Evolutionary conservation across 2,329 filamentous ascomycete genomes (phyloP), one percentile per base, ranked within the genome.

Genomic region (Talaromyces sp.): DNA sequence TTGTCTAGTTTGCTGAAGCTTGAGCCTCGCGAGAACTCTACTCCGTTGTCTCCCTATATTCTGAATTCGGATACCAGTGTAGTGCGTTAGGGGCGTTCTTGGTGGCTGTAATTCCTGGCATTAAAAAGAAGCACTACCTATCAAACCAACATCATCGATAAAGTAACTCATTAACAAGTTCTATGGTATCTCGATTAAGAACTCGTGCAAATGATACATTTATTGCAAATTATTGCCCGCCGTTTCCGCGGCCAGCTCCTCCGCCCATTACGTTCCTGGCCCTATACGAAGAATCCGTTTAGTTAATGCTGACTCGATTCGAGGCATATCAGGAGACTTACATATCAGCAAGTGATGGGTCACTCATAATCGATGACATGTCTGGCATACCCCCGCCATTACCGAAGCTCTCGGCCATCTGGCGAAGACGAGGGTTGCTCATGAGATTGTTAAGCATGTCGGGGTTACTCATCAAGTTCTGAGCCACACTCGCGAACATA

Each of bases 401-500:
- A 22, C 75, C 84, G 70, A 96, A 91, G 66, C 83, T 84, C 69
- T 88, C 86, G 46, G 91, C 91, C 91, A 97, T 93, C 70, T 95
- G 85, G 58, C 89, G 83, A 62, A 97, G 78, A 61, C 87, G 84
- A 2, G 94, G 94, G 80, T 99, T 97, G 80, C 81, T 91, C 92
- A 99, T 96, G 59, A 99, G 77, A 73, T 91, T 94, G 71, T 81
- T 83, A 85, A 97, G 88, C 80, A 92, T 85, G 9, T 96, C 89
- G 0, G 94, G 94, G 78, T 99, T 97, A 77, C 86, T 90, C 94
- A 97, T 97, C 57, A 99, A 77, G 75, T 90, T 96, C 80, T 97
- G 91, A 4, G 94, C 94, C 91, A 97, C 97, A 77, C 84, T 89
- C 53, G 91, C 85, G 78, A 99, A 96, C 94, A 97, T 97, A 57